Evolutionary conservation across 345 rosid genomes (phyloP), one percentile per base, ranked within the genome.

Genomic region (Eucalyptus cloeziana): DNA sequence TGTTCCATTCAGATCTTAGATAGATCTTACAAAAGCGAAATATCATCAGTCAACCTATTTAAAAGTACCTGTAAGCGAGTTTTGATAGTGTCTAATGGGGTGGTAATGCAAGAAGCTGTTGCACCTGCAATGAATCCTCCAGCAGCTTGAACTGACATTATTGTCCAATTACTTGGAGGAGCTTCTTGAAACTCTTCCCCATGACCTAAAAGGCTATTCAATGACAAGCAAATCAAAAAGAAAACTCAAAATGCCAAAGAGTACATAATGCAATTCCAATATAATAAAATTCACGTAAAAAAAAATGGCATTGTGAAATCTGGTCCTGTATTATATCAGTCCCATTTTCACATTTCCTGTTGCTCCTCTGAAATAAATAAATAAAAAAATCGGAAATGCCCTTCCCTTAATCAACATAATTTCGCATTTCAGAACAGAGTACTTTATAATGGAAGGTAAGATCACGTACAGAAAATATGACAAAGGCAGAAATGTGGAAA

Each of bases 91-190:
- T 98, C 99, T 92, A 98, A 89, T 69, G 99, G 99, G 60, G 99
- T 96, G 45, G 99, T 96, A 91, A 98, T 94, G 89, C 96, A 93
- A 89, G 99, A 96, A 40, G 99, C 98, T 86, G 98, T 94, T 88
- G 98, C 99, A 90, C 99, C 99, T 0, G 99, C 99, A 80, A 97
- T 93, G 88, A 98, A 91, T 89, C 99, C 99, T 92, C 99, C 99
- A 67, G 91, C 90, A 87, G 97, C 99, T 93, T 98, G 99, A 92
- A 98, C 99, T 45, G 93, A 80, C 81, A 96, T 91, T 90, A 98
- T 92, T 89, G 89, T 96, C 88, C 87, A 90, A 87, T 92, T 88
- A 90, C 94, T 93, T 67, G 97, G 95, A 90, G 93, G 88, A 87
- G 92, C 91, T 67, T 87, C 91, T 88, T 92, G 92, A n/a, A 69